These are phyloP conservation scores for Pleurotus sapidus DNA, from an alignment of 768 basidiomycete species.

Conservation along the genomic window DNA sequence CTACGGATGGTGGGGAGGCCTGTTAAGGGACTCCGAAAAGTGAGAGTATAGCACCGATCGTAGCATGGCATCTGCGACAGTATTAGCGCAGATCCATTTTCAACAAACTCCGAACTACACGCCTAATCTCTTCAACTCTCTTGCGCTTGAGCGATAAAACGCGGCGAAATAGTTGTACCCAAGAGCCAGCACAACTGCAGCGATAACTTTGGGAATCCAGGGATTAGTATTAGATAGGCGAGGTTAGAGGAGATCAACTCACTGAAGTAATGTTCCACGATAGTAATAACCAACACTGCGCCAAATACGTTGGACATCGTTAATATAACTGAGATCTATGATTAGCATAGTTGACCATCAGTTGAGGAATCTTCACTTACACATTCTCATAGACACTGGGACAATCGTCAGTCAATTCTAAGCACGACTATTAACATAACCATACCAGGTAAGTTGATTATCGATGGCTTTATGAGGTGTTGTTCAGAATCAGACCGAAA, in stretches of 20 bases:
- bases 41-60: slow-evolving; percentile 76
- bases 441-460: slow-evolving; percentile 56
- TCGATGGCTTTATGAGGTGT: slow-evolving; percentile 46
- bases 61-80: slow-evolving; percentile 55
- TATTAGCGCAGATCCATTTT: too few species aligned
- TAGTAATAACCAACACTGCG: slow-evolving; percentile 51
- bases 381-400: slow-evolving; percentile 53
- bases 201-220: slow-evolving; percentile 40
- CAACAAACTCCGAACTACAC: too few species aligned
- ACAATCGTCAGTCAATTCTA: background rate
- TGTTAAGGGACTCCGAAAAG: slow-evolving; percentile 75
- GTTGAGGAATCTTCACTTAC: slow-evolving; percentile 31
- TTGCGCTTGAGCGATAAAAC: slow-evolving; percentile 74
- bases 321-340: slow-evolving; percentile 35
- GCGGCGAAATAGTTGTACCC: slow-evolving; percentile 64
- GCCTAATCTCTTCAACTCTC: slow-evolving; percentile 65
- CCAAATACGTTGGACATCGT: slow-evolving; percentile 51
- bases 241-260: slow-evolving; percentile 16
- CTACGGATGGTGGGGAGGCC: slow-evolving; percentile 68
- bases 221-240: background rate
- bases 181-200: slow-evolving; percentile 47
- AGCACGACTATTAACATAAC: background rate
- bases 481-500: background rate
- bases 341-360: too few species aligned
- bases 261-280: slow-evolving; percentile 63